These are phyloP conservation scores for Calonectria montana DNA, from an alignment of 2,329 filamentous ascomycete genomes.

Conservation along the genomic window DNA sequence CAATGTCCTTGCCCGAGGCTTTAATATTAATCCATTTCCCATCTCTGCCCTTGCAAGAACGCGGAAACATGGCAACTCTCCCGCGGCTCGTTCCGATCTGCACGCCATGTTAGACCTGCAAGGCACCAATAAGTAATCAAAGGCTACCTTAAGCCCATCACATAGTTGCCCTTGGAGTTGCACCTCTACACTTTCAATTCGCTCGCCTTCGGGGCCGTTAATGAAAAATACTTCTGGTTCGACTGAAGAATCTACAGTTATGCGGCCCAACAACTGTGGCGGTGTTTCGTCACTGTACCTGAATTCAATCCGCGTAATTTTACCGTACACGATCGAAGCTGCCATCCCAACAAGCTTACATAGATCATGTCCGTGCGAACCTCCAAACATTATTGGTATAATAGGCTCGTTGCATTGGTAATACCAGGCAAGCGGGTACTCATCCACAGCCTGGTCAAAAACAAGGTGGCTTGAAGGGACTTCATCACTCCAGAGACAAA, in stretches of 20 bases:
- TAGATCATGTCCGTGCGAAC: background rate
- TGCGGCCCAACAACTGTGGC: background rate
- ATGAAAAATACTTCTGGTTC: background rate
- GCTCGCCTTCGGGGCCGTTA: constrained; percentile 7
- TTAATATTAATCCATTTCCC: background rate
- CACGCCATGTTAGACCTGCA: background rate
- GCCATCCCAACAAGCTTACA: background rate
- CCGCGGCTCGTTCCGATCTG: constrained; percentile 1
- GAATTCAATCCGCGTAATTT: background rate
- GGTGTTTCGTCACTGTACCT: background rate
- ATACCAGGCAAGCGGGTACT: background rate
- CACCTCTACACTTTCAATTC: background rate
- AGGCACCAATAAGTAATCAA: background rate
- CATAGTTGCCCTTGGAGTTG: background rate
- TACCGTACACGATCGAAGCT: background rate
- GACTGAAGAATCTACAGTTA: background rate
- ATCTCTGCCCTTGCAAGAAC: background rate
- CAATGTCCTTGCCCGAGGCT: background rate
- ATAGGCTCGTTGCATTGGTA: background rate
- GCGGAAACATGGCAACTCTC: background rate
- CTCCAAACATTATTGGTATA: background rate
- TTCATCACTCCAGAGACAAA: background rate
- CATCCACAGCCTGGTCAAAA: background rate
- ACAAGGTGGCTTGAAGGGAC: background rate
- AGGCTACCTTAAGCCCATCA: background rate